These are phyloP conservation scores for Chaetoceros tenuissimus DNA, from an alignment of 108 stramenopile species.

Conservation along the genomic window DNA sequence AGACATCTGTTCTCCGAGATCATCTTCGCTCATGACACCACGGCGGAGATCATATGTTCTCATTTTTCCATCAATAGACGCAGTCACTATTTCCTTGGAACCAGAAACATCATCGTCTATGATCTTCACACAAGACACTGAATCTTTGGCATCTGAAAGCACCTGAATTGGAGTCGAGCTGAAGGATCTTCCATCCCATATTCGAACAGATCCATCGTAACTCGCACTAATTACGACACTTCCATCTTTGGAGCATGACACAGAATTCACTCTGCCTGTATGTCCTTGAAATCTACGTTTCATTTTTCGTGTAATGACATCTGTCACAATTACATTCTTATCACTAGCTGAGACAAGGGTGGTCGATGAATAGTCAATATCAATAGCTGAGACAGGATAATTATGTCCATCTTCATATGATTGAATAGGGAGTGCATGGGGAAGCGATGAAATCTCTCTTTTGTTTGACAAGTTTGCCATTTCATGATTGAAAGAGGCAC, in stretches of 20 bases:
- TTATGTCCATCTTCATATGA: slow-evolving; percentile 55
- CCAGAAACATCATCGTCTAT: slow-evolving; percentile 10
- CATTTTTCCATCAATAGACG: slow-evolving; percentile 68
- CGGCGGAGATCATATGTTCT: slow-evolving; percentile 69
- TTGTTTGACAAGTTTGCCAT: slow-evolving; percentile 2
- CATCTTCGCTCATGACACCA: slow-evolving; percentile 40
- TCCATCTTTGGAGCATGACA: slow-evolving; percentile 37
- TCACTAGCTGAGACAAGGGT: slow-evolving; percentile 52
- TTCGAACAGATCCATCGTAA: slow-evolving; percentile 67
- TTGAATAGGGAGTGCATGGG: slow-evolving; percentile 70
- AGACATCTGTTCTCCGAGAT: slow-evolving; percentile 38
- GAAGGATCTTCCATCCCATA: slow-evolving; percentile 64
- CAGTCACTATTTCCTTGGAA: slow-evolving; percentile 29
- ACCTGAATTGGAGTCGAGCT: slow-evolving; percentile 52
- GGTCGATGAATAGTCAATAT: slow-evolving; percentile 27
- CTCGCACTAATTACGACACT: slow-evolving; percentile 49
- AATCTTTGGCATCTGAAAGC: slow-evolving; percentile 71
- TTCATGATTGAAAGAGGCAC: slow-evolving; percentile 5
- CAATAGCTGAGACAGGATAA: slow-evolving; percentile 51
- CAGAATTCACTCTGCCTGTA: slow-evolving; percentile 60
- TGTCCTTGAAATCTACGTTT: slow-evolving; percentile 57
- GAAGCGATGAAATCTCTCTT: slow-evolving; percentile 16
- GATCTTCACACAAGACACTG: slow-evolving; percentile 52
- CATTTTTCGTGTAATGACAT: slow-evolving; percentile 55
- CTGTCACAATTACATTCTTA: slow-evolving; percentile 55